A percentile compares a stretch with the other conserved stretches of the same genome.
Conservation (phyloP, 129 eudicot species). For the sunflower (Helianthus annuus) region DNA sequence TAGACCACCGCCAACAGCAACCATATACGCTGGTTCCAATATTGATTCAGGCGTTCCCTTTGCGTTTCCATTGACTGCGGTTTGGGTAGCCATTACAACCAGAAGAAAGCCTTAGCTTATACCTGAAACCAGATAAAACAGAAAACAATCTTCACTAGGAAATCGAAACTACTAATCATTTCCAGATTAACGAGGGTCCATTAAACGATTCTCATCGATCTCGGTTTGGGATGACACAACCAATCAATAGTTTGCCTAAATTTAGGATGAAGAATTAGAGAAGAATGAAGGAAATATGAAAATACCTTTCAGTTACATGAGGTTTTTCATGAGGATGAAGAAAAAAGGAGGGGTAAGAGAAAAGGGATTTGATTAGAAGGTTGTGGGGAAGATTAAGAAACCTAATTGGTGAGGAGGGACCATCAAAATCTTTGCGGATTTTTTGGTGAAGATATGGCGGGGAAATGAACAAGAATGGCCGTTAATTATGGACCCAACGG, state of each 20-base stretch:
- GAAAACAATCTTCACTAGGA: background rate
- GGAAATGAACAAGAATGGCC: slow-evolving; percentile 15
- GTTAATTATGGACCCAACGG: slow-evolving; percentile 5
- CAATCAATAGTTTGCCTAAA: too few species aligned
- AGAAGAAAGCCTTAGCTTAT: slow-evolving; percentile 12
- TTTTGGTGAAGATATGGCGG: slow-evolving; percentile 30
- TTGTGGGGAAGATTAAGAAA: background rate
- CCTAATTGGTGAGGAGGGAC: slow-evolving; percentile 17
- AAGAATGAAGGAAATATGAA: background rate
- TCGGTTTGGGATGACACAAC: background rate
- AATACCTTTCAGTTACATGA: slow-evolving; percentile 32
- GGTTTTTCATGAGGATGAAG: slow-evolving; percentile 16
- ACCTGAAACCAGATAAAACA: slow-evolving; percentile 18
- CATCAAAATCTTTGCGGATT: slow-evolving; percentile 22
- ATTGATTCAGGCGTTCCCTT: slow-evolving; percentile 26
- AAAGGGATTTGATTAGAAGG: slow-evolving; percentile 16
- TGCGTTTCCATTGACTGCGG: slow-evolving; percentile 25
- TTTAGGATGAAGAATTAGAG: background rate
- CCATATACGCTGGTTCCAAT: slow-evolving; percentile 23
- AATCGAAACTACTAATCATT: background rate
- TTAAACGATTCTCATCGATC: too few species aligned
- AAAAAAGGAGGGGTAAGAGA: slow-evolving; percentile 24
- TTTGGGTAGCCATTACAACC: slow-evolving; percentile 44
- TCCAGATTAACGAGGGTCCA: background rate
- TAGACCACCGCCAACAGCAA: slow-evolving; percentile 21